A percentile compares a stretch with the other conserved stretches of the same genome.
These are phyloP conservation scores for thale cress (Arabidopsis thaliana) DNA, from an alignment of 345 rosid species.

Conservation along the genomic window TAIR10.1 NC_003075.7:18393001-18393500, in stretches of 20 bases:
- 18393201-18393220: not conserved
- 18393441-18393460: conserved; percentile 16
- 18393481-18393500: not conserved
- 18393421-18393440: conserved; percentile 11
- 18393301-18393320: not conserved
- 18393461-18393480: not conserved
- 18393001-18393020: conserved; percentile 24
- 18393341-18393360: conserved; percentile 18
- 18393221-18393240: not conserved
- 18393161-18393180: not conserved
- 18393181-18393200: not conserved
- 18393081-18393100: not conserved
- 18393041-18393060: conserved; percentile 25
- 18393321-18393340: not conserved
- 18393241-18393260: not conserved
- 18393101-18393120: not conserved
- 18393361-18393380: conserved; percentile 19
- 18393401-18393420: conserved; percentile 25
- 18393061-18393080: conserved; percentile 26
- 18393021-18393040: conserved; percentile 23
- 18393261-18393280: not conserved
- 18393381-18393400: conserved; percentile 25
- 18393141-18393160: not conserved
- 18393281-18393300: not conserved
- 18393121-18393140: not conserved